Conservation (phyloP, 345 rosid genomes). For the Geranium brycei region DNA sequence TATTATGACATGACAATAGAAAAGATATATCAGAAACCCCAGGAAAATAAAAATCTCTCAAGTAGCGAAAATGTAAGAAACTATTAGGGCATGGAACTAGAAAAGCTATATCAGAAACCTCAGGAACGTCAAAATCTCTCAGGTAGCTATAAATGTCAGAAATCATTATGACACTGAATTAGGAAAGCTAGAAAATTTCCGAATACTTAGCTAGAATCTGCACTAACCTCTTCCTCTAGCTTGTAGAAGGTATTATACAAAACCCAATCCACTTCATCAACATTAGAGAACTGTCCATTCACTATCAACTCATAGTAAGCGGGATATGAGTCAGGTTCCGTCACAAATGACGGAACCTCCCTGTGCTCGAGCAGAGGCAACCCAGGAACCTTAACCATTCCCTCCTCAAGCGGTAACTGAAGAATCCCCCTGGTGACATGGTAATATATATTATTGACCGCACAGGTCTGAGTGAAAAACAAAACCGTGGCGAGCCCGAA, state of each 20-base stretch:
- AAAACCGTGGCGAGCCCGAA: constrained; percentile 18
- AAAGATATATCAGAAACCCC: too few species aligned
- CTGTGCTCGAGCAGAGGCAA: constrained; percentile 15
- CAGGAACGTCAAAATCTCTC: too few species aligned
- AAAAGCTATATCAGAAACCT: too few species aligned
- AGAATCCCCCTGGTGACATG: constrained; percentile 12
- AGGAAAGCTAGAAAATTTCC: too few species aligned
- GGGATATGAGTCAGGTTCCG: constrained; percentile 15
- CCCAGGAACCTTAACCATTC: constrained; percentile 14
- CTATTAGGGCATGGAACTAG: too few species aligned
- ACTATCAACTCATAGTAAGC: constrained; percentile 3
- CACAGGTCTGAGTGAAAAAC: constrained; percentile 25
- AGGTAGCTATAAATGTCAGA: too few species aligned
- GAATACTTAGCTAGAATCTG: too few species aligned
- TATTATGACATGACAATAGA: too few species aligned
- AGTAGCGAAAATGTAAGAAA: too few species aligned
- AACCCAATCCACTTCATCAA: constrained; percentile 19
- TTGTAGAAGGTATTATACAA: constrained; percentile 17
- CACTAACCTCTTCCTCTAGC: constrained; percentile 21
- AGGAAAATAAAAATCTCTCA: too few species aligned
- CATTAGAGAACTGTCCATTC: constrained; percentile 16
- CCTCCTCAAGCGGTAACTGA: constrained; percentile 10
- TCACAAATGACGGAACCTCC: constrained; percentile 21
- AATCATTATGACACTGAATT: too few species aligned
- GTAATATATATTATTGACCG: constrained; percentile 14